Percentiles rank a stretch among this genome's conserved stretches.
Evolutionary conservation across 108 stramenopile genomes (phyloP).

Genomic region (Cyclotella baltica): DNA sequence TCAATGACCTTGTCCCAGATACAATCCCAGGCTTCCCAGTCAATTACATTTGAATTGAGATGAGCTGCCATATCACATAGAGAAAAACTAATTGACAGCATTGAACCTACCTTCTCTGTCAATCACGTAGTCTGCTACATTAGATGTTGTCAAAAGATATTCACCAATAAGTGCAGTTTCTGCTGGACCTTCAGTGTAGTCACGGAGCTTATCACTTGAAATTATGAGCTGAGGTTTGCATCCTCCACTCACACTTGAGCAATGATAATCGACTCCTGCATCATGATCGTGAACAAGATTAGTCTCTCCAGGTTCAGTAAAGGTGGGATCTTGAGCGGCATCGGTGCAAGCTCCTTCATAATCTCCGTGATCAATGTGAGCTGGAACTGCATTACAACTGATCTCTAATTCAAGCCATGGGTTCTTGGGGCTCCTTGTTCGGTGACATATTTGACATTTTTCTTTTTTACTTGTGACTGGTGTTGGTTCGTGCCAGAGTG

Average conservation of each 20-base stretch:
- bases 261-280: too few species aligned
- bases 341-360: neutral
- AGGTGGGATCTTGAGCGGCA: neutral
- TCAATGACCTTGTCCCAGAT: constrained; percentile 1
- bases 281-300: neutral
- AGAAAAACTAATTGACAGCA: neutral
- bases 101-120: too few species aligned
- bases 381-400: neutral
- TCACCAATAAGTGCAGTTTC: too few species aligned
- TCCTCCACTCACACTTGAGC: neutral
- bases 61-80: neutral
- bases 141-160: too few species aligned
- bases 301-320: neutral
- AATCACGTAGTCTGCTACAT: too few species aligned
- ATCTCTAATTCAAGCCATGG: constrained; percentile 4
- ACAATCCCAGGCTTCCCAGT: neutral
- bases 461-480: neutral
- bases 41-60: neutral
- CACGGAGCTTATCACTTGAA: neutral
- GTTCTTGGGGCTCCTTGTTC: neutral
- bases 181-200: too few species aligned
- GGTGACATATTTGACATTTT: neutral
- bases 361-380: constrained; percentile 5
- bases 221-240: neutral
- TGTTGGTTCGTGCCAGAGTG: neutral